These are phyloP conservation scores for Lophium mytilinum DNA, from an alignment of 495 filamentous ascomycete species.

Conservation along the genomic window DNA sequence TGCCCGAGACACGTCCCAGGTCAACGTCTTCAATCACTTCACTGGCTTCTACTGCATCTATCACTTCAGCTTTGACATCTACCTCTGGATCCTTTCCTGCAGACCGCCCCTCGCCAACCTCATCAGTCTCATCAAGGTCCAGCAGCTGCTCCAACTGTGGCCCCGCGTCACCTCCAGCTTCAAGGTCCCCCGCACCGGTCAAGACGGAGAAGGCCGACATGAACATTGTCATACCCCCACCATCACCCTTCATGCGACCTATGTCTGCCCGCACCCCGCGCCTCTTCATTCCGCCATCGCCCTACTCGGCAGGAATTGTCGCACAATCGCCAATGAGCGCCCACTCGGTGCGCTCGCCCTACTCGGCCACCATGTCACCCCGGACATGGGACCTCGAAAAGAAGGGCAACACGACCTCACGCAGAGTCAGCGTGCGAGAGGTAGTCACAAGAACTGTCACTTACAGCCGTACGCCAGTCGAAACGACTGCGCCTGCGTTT, in stretches of 20 bases:
- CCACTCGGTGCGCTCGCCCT: conserved; percentile 35
- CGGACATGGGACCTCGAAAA: conserved; percentile 54
- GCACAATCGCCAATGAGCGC: conserved; percentile 48
- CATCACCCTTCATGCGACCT: conserved; percentile 43
- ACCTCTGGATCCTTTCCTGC: conserved; percentile 13
- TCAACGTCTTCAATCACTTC: conserved; percentile 21
- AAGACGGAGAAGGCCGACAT: conserved; percentile 6
- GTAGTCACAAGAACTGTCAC: conserved; percentile 72
- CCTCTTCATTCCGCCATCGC: conserved; percentile 53
- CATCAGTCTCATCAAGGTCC: conserved; percentile 47
- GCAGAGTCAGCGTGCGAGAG: conserved; percentile 47
- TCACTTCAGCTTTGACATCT: conserved; percentile 13
- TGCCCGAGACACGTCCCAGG: conserved; percentile 31
- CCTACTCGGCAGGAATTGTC: conserved; percentile 39
- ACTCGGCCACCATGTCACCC: conserved; percentile 38
- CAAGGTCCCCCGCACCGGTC: conserved; percentile 10
- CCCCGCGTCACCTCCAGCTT: conserved; percentile 36
- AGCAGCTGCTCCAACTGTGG: conserved; percentile 50
- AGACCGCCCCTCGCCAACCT: conserved; percentile 12
- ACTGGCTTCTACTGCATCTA: conserved; percentile 19
- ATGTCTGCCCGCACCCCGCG: conserved; percentile 51
- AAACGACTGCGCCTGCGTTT: conserved; percentile 49
- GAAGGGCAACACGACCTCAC: conserved; percentile 41
- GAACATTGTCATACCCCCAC: conserved; percentile 26
- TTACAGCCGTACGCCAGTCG: conserved; percentile 39